Base-by-base conservation (phyloP, 352 stramenopile species). In the Pythium chondricola region DNA sequence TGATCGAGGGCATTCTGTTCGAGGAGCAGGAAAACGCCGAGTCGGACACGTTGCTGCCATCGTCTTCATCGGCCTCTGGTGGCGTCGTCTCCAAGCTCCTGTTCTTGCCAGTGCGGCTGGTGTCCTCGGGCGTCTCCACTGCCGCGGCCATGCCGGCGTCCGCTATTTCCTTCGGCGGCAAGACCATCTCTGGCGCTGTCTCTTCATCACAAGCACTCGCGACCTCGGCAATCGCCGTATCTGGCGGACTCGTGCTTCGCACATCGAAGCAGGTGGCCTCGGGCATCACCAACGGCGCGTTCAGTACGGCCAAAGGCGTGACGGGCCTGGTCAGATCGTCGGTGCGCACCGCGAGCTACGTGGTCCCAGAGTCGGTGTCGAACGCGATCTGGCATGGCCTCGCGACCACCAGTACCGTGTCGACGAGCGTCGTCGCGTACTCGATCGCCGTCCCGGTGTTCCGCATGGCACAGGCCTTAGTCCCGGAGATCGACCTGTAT, bases 371-470 rank as follows among this genome's bases (percentile, higher is more conserved):
- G n/a, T 83, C 72, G 0, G 65, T 87, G 8, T 81, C 75, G 17
- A 83, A 71, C 36, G 69, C 66, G 0, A 55, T 88, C 46, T 88
- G 71, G 72, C 65, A 84, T 17, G 63, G 76, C 8, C 66, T 88
- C 50, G 72, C 71, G 16, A 65, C 66, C 13, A 86, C 79, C 5
- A 66, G 79, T 0, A 85, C 65, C n/a, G 67, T 64, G 20, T 87
- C 76, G 0, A 67, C 70, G 30, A 75, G 63, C 11, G 64, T 85
- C 20, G 50, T 88, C 18, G 73, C 76, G 10, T 74, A 79, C 48
- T 72, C 74, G 17, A 86, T 91, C 44, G 74, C 74, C 0, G 65
- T 91, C 21, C 79, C 79, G 2, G 65, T 71, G 21, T 88, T 88
- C 43, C 65, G 72, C 25, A 80, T 90, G 71, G 42, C 80, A 10